Conservation (phyloP, 2,329 filamentous ascomycete genomes). For the Colletotrichum truncatum region DNA sequence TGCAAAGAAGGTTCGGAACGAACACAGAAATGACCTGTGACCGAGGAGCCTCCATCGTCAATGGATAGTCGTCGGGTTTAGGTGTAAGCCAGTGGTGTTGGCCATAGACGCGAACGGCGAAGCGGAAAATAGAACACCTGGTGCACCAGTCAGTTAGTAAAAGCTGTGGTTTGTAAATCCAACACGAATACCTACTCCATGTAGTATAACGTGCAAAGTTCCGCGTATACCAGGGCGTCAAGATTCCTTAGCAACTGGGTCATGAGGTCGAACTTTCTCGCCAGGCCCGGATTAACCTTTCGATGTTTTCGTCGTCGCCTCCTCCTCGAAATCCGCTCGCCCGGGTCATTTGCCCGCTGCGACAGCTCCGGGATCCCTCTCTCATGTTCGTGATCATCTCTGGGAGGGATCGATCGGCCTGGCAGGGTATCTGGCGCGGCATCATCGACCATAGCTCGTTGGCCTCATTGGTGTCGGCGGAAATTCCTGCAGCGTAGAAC, state of each 20-base stretch:
- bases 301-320: constrained; percentile 47
- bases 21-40: constrained; percentile 67
- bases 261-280: constrained; percentile 69
- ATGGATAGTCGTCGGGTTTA: constrained; percentile 64
- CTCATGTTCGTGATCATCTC: constrained; percentile 30
- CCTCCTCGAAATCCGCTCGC: constrained; percentile 36
- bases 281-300: constrained; percentile 52
- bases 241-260: constrained; percentile 68
- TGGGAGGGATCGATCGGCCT: constrained; percentile 36
- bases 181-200: constrained; percentile 66
- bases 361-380: constrained; percentile 16
- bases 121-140: constrained; percentile 72
- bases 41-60: constrained; percentile 64
- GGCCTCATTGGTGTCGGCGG: constrained; percentile 37
- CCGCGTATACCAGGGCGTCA: constrained; percentile 71
- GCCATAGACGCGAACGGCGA: constrained; percentile 65
- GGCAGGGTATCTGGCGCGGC: constrained; percentile 51
- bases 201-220: constrained; percentile 74
- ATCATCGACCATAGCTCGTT: constrained; percentile 62
- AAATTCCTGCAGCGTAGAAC: constrained; percentile 6
- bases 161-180: not conserved
- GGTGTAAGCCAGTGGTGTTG: constrained; percentile 74
- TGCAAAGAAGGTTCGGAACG: constrained; percentile 67
- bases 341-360: constrained; percentile 17
- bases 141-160: constrained; percentile 30